Conservation (phyloP, 371 early-diverging fungal species). For the Mucor ambiguus region DNA sequence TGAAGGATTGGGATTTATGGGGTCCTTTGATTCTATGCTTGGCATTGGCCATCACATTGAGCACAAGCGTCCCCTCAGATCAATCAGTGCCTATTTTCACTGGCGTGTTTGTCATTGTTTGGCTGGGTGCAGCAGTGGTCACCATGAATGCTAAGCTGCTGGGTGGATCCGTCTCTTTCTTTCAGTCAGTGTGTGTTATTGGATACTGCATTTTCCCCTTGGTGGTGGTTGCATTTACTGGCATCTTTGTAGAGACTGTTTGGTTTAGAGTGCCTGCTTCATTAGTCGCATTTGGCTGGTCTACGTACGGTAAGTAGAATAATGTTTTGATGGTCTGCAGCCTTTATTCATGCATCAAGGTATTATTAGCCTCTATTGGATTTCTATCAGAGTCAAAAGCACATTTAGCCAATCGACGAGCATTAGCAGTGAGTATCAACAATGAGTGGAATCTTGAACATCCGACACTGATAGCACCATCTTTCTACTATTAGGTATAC, state of each 20-base stretch:
- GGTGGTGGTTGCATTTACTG: slow-evolving; percentile 72
- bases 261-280: slow-evolving; percentile 71
- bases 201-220: slow-evolving; percentile 95
- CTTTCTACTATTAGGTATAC: slow-evolving; percentile 49
- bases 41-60: slow-evolving; percentile 76
- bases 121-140: slow-evolving; percentile 89
- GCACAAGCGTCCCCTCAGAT: slow-evolving; percentile 61
- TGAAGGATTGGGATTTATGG: slow-evolving; percentile 94
- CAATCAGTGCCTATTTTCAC: slow-evolving; percentile 88
- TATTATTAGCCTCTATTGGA: slow-evolving; percentile 65
- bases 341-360: neutral
- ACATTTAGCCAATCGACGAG: slow-evolving; percentile 76
- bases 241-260: slow-evolving; percentile 62
- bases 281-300: slow-evolving; percentile 79
- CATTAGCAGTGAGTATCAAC: slow-evolving; percentile 68
- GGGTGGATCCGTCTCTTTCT: slow-evolving; percentile 91
- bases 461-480: neutral
- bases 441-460: no score
- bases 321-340: neutral
- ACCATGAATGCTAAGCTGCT: slow-evolving; percentile 92
- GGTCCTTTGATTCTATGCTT: slow-evolving; percentile 92
- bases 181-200: slow-evolving; percentile 92
- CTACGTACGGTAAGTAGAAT: slow-evolving; percentile 64
- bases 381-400: slow-evolving; percentile 77
- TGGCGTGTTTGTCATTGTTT: slow-evolving; percentile 88